Base-by-base conservation (phyloP, 2,329 filamentous ascomycete species). In the Neofusicoccum umdonicola region DNA sequence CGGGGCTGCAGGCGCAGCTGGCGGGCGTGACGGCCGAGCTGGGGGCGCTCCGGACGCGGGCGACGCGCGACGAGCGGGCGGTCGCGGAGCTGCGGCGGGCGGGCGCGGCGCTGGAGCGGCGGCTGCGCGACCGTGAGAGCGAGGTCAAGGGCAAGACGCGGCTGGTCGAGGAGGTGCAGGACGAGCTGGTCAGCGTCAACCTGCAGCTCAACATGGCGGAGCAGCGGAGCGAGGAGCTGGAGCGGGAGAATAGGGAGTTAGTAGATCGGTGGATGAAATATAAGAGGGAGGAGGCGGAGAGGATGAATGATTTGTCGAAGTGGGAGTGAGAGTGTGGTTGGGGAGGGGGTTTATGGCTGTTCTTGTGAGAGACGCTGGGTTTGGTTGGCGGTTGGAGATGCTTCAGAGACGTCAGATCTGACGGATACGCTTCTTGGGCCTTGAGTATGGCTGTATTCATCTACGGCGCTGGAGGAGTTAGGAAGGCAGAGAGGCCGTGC, bases 191-290 rank as follows among this genome's bases (percentile, higher is more conserved):
- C 58, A 89, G 92, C 0, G 80, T 97, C 52, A 93, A 93, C 69
- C 82, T 98, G 69, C 91, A 98, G 77, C 83, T 97, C 48, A 93
- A 95, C 70, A 87, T 97, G 82, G 88, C 90, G 3, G 93, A 96
- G 75, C 86, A 93, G 74, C 87, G 88, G 72, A 83, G 85, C 34
- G 87, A 89, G 73, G 88, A 87, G 76, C 81, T 96, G 67, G 86
- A 88, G 73, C 84, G 83, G 66, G 95, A 98, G 76, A 98, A 98
- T 74, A 88, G 91, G 73, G 91, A 97, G 69, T 83, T 99, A 63
- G 88, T 97, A 62, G 90, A 93, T 75, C 85, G 95, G 63, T 98
- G 93, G 92, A 93, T 98, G 90, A 88, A 87, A 73, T 84, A 90
- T 68, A 95, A 95, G 85, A 90, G 88, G 3, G 85, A 89, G 73